These are phyloP conservation scores for Arthrinium puccinioides DNA, from an alignment of 2,329 filamentous ascomycete genomes.

Conservation along the genomic window DNA sequence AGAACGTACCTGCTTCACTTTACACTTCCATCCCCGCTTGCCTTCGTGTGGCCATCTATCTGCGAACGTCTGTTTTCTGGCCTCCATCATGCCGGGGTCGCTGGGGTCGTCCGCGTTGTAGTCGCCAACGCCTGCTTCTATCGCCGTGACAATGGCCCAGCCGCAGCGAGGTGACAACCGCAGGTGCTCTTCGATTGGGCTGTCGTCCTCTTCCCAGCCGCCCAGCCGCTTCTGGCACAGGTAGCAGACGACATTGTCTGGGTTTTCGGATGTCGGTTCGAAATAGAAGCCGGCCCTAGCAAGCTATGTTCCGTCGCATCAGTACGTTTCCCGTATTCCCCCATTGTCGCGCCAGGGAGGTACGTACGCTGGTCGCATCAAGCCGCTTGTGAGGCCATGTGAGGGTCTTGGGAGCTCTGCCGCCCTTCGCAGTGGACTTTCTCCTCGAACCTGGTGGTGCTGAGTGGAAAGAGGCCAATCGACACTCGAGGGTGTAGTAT, in stretches of 20 bases:
- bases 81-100: slow-evolving; percentile 62
- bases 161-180: slow-evolving; percentile 77
- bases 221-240: slow-evolving; percentile 77
- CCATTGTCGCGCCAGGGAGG: slow-evolving; percentile 9
- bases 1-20: slow-evolving; percentile 67
- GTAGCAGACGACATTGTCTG: slow-evolving; percentile 88
- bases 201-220: slow-evolving; percentile 85
- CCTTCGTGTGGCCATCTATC: slow-evolving; percentile 81
- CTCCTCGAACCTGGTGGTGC: slow-evolving; percentile 59
- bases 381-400: slow-evolving; percentile 76
- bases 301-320: slow-evolving; percentile 46
- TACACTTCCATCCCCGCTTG: slow-evolving; percentile 85
- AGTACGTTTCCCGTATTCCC: slow-evolving; percentile 6
- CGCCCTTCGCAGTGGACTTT: slow-evolving; percentile 48
- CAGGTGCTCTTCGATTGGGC: slow-evolving; percentile 77
- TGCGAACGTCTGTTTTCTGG: slow-evolving; percentile 77
- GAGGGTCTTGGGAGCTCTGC: slow-evolving; percentile 37
- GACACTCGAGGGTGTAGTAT: slow-evolving; percentile 63
- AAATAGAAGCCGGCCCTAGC: slow-evolving; percentile 90
- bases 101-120: slow-evolving; percentile 68
- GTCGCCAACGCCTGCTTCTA: slow-evolving; percentile 54
- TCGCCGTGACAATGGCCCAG: slow-evolving; percentile 69
- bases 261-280: slow-evolving; percentile 63
- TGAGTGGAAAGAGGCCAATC: slow-evolving; percentile 72
- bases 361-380: slow-evolving; percentile 53